Evolutionary conservation across 2,329 filamentous ascomycete species (phyloP).

Genomic region (Pseudocercospora macadamiae): DNA sequence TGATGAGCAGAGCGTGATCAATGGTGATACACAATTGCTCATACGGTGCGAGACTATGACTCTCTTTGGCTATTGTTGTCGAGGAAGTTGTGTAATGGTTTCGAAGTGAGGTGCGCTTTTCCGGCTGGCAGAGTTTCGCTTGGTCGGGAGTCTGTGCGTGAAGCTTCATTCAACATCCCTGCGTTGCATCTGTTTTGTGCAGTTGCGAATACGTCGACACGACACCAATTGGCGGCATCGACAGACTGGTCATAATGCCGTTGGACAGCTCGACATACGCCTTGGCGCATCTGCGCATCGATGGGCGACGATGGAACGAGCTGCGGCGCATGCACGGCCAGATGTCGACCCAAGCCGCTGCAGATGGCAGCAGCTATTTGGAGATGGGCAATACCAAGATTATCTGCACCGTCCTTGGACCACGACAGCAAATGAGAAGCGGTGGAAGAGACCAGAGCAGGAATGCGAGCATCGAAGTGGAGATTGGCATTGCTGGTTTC

Average conservation of each 20-base stretch:
- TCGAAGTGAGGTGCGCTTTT: background rate
- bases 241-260: slow-evolving; percentile 72
- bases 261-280: slow-evolving; percentile 93
- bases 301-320: slow-evolving; percentile 94
- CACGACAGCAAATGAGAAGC: slow-evolving; percentile 67
- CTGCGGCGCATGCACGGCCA: slow-evolving; percentile 84
- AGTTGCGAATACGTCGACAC: no score
- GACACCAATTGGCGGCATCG: background rate
- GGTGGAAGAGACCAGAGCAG: slow-evolving; percentile 48
- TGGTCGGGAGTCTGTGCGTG: background rate
- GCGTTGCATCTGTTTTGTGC: no score
- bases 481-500: slow-evolving; percentile 85
- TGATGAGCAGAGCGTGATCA: background rate
- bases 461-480: slow-evolving; percentile 73
- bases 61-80: background rate
- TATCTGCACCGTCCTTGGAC: slow-evolving; percentile 87
- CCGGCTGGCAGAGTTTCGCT: background rate
- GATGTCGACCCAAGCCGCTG: slow-evolving; percentile 88
- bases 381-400: slow-evolving; percentile 98
- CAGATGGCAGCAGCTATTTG: slow-evolving; percentile 90
- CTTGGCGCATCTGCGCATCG: slow-evolving; percentile 69
- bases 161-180: no score
- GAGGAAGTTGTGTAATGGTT: background rate
- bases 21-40: background rate
- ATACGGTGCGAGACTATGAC: slow-evolving; percentile 1